phyloP scores from a whole-genome alignment of 768 basidiomycete genomes.

The Leccinum rimulosum region DNA sequence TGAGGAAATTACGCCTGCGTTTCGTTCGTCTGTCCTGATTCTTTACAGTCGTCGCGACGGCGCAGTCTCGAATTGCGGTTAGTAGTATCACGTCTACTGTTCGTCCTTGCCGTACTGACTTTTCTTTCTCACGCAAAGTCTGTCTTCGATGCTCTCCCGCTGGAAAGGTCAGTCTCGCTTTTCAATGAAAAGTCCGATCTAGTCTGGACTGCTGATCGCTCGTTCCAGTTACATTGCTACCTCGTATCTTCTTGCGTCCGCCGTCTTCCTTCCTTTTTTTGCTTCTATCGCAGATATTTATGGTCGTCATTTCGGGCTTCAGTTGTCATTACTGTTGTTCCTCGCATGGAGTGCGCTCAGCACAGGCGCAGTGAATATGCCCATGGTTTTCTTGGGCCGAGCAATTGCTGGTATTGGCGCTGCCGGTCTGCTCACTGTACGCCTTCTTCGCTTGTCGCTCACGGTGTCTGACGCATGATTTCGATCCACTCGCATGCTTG shows the following conservation, averaged over 20 bases:
- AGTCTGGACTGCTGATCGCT: neutral
- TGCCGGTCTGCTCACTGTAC: slow-evolving; percentile 39
- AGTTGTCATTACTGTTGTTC: slow-evolving; percentile 44
- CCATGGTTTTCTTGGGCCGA: slow-evolving; percentile 44
- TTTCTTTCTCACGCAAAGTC: slow-evolving; percentile 14
- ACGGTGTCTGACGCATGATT: neutral
- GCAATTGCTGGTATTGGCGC: slow-evolving; percentile 51
- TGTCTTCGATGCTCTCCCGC: slow-evolving; percentile 27
- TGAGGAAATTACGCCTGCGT: neutral
- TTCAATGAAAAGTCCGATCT: no score
- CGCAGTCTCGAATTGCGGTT: slow-evolving; percentile 51
- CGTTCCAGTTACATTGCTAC: slow-evolving; percentile 46
- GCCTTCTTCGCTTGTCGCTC: neutral
- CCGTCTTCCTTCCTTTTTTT: slow-evolving; percentile 52
- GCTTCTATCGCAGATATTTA: slow-evolving; percentile 49
- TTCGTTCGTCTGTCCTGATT: neutral
- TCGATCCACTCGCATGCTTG: neutral
- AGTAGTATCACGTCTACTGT: slow-evolving; percentile 5
- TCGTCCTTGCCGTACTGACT: neutral
- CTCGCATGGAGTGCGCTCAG: slow-evolving; percentile 42
- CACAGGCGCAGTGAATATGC: slow-evolving; percentile 46
- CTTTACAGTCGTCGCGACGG: slow-evolving; percentile 46
- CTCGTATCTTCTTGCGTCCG: slow-evolving; percentile 47
- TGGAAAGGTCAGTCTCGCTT: slow-evolving; percentile 21
- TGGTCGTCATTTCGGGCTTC: slow-evolving; percentile 48